Percentiles rank a stretch among this genome's conserved stretches.
Conservation (phyloP, 306 rosid genomes). For the Crataegus laevigata region DNA sequence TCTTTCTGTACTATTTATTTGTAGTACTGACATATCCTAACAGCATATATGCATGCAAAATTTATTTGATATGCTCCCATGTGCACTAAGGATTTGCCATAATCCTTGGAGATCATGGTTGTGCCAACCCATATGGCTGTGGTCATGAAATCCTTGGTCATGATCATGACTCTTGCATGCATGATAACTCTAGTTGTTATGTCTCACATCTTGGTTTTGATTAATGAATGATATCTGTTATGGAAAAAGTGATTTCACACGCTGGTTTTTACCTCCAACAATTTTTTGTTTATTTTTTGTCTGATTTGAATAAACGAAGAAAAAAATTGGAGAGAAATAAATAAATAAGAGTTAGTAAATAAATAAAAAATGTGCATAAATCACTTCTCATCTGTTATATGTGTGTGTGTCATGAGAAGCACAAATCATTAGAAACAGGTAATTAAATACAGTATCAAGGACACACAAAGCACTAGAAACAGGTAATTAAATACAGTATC, state of each 20-base stretch:
- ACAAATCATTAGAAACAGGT: too few species aligned
- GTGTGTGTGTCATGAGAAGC: too few species aligned
- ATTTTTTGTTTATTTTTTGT: too few species aligned
- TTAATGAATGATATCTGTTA: not conserved
- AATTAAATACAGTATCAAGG: too few species aligned
- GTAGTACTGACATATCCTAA: not conserved
- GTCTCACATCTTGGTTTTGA: constrained; percentile 25
- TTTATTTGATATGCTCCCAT: constrained; percentile 36
- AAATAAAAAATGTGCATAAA: not conserved
- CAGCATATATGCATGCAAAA: not conserved
- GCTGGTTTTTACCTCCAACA: not conserved
- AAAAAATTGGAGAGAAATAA: too few species aligned
- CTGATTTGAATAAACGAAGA: too few species aligned
- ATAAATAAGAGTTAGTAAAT: not conserved
- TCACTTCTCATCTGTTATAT: not conserved
- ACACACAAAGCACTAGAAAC: too few species aligned
- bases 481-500: too few species aligned
- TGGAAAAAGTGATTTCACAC: not conserved
- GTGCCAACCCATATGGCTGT: not conserved
- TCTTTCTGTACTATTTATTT: not conserved
- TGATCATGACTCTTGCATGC: not conserved
- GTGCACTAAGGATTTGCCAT: constrained; percentile 39
- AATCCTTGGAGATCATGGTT: not conserved
- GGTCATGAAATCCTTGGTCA: not conserved
- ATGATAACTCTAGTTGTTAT: not conserved